Percentiles rank a stretch among this genome's conserved stretches.
Conservation (phyloP, 306 rosid genomes). For the Psophocarpus tetragonolobus region DNA sequence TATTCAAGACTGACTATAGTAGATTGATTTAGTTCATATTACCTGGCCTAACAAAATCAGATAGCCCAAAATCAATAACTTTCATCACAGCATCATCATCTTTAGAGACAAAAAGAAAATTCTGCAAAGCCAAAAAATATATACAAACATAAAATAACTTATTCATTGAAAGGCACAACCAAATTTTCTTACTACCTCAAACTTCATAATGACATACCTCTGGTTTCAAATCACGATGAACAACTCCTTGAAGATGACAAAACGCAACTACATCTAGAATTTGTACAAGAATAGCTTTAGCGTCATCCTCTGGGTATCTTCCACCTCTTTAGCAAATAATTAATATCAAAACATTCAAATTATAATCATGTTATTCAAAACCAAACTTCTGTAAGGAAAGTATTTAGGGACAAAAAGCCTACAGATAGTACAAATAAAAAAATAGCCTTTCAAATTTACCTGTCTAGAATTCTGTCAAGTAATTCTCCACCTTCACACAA, state of each 20-base stretch:
- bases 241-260: conserved; percentile 96
- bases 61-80: conserved; percentile 96
- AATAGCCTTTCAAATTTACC: conserved; percentile 55
- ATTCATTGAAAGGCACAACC: conserved; percentile 9
- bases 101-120: conserved; percentile 82
- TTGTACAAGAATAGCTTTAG: conserved; percentile 85
- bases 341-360: conserved; percentile 32
- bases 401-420: background rate
- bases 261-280: conserved; percentile 77
- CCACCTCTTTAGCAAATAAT: conserved; percentile 74
- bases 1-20: conserved; percentile 11
- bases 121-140: conserved; percentile 55
- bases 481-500: conserved; percentile 98
- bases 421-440: conserved; percentile 25
- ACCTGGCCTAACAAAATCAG: conserved; percentile 94
- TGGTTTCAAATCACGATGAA: conserved; percentile 96
- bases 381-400: conserved; percentile 15
- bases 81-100: conserved; percentile 77
- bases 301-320: conserved; percentile 88
- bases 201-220: conserved; percentile 60
- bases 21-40: conserved; percentile 34
- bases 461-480: conserved; percentile 86
- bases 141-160: conserved; percentile 9
- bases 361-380: conserved; percentile 31
- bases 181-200: conserved; percentile 28